Base-by-base conservation (phyloP, 1,284 basidiomycete species). In the Ganoderma sp. region DNA sequence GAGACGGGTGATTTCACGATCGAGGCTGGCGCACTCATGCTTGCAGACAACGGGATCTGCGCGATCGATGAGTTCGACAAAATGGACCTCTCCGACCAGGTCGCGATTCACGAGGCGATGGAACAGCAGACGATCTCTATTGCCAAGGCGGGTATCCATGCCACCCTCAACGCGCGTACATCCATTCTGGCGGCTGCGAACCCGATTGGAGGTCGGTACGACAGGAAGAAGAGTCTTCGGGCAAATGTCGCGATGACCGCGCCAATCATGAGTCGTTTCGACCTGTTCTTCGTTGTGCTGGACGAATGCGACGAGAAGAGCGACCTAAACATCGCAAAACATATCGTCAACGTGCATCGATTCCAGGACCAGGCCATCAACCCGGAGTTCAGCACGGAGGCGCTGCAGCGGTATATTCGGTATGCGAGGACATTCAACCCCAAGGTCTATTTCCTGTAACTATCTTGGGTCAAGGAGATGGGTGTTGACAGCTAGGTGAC, bases 11-110 rank as follows among this genome's bases (percentile, higher is more conserved):
- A 99, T 78, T 99, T 99, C 82, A 99, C 98, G 0, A 99, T 99
- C 77, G 98, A 99, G 84, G 98, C 97, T 10, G 97, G 96, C 64
- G 98, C 98, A 0, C 87, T 99, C 72, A 99, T 99, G 98, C 88
- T 99, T 3, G 98, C 98, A 8, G 98, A 99, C 84, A 99, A 99
- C 75, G 98, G 98, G 25, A 99, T 99, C 79, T 99, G 98, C 78
- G 97, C 97, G 17, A 99, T 99, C 76, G 98, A 99, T 83, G 98
- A 99, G 81, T 99, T 99, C 79, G 97, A 99, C 88, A 99, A 99
- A 84, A 99, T 99, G 98, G 97, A 99, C 80, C 89, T 99, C 60
- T 91, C 95, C 2, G 98, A 99, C 80, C 98, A 99, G 80, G 96
- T 99, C 56, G 98, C 98, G 43, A 99, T 99, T 74, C 98, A 99